Evolutionary conservation across 805 yeast genomes (phyloP), one percentile per base, ranked within the genome.

Genomic region (Saturnispora hagleri): DNA sequence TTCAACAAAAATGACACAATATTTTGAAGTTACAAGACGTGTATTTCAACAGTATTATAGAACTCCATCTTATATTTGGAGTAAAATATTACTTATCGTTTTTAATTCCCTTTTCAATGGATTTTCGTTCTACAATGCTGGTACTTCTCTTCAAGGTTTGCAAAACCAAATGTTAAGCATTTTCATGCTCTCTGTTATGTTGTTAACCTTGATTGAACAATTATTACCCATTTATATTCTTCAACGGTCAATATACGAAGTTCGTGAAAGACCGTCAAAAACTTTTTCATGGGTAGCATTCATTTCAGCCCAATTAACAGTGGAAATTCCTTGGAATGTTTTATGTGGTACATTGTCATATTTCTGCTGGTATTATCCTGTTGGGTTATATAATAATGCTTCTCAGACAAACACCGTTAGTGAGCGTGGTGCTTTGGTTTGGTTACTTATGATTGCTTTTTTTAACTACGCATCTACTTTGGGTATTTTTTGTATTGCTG

Each of bases 151-250:
- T 45, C 88, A 80, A 68, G 82, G 87, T 62, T 65, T 87, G 60
- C 96, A 89, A 66, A 86, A 87, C 67, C 93, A 84, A 70, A 81
- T 86, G 89, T 79, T 84, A 59, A 73, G 89, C 2, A 62, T 84
- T 43, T 86, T 86, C 70, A 82, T 85, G 88, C 76, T 81, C 60
- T 63, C 79, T 43, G 73, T 79, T 58, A 70, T 76, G 47, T 73
- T 80, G 68, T 73, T 74, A 56, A 80, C 86, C 24, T 60, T 81
- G 58, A 62, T 80, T 47, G 79, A 81, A 57, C 89, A 84, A 64
- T 73, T 77, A 68, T 66, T 82, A 57, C 89, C 89, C 17, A 64
- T 76, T 51, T 86, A 72, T 62, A 77, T 80, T 35, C 57, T 68
- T 34, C 88, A 81, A 62, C 76, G 90, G 68, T 77, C 77, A 57